phyloP scores from a whole-genome alignment of 495 filamentous ascomycete species.

The Echria macrotheca region DNA sequence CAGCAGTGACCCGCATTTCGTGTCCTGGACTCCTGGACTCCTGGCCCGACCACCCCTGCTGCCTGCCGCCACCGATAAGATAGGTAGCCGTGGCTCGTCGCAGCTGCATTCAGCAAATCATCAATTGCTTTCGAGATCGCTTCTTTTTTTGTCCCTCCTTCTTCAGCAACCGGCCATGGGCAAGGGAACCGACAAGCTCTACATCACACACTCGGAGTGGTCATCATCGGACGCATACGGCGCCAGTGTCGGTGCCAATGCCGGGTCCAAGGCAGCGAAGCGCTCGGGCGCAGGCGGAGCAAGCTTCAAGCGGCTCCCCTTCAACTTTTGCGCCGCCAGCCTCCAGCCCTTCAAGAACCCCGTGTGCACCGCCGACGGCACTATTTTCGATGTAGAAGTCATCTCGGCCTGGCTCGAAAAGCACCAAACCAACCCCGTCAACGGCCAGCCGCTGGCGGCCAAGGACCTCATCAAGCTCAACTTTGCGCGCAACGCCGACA shows the following conservation, averaged over 20 bases:
- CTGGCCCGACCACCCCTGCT: no score
- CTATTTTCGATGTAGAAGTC: constrained; percentile 81
- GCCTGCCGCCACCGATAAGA: no score
- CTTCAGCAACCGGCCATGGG: constrained; percentile 29
- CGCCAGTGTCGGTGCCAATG: constrained; percentile 67
- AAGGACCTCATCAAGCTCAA: constrained; percentile 87
- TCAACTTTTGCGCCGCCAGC: constrained; percentile 96
- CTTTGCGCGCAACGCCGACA: constrained; percentile 84
- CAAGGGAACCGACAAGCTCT: constrained; percentile 66
- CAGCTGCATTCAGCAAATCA: background rate
- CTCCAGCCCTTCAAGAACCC: constrained; percentile 87
- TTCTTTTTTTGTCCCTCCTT: no score
- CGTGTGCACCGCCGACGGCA: constrained; percentile 72
- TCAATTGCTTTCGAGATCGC: no score
- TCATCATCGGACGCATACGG: constrained; percentile 82
- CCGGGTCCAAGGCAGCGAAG: constrained; percentile 44
- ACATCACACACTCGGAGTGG: constrained; percentile 96
- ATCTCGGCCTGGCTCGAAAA: constrained; percentile 91
- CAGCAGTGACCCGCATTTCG: background rate
- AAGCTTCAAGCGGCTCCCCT: constrained; percentile 83
- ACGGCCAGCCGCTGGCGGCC: constrained; percentile 68
- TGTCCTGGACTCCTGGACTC: no score
- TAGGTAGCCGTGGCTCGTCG: background rate
- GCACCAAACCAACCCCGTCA: constrained; percentile 84
- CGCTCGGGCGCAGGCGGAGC: constrained; percentile 50